Evolutionary conservation across 768 basidiomycete species (phyloP), one percentile per base, ranked within the genome.

Genomic region (Amanita jacksonii): DNA sequence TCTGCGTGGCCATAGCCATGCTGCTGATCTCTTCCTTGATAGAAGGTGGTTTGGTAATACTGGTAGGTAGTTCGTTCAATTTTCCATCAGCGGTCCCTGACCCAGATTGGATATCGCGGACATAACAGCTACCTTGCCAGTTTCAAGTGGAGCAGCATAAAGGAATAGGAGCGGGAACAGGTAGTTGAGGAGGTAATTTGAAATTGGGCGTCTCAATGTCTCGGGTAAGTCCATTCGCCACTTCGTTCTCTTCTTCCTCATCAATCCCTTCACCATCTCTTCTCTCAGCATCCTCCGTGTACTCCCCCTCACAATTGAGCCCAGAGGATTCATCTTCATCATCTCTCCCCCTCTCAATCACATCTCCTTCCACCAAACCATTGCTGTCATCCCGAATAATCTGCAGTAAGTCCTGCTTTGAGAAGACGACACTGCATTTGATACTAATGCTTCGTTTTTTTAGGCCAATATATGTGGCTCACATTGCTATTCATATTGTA

Each of bases 201-300:
- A n/a, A n/a, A n/a, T n/a, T n/a, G n/a, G 12, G 6, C 27, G 27
- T 39, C 8, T 43, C 45, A 7, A 41, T 49, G 8, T 46, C 43
- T 2, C 15, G 23, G 6, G 27, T 39, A 13, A 48, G 13, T 27
- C 20, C 33, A 12, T 38, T 22, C 30, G 37, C 36, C 23, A 43
- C 27, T 9, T 5, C 35, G 6, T 36, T n/a, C 20, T 36, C 35
- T 6, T 36, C 35, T 16, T n/a, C 35, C n/a, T 36, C 35, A 6
- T 36, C 35, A 16, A 5, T n/a, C 15, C 5, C 5, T 12, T 28
- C 27, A 28, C 27, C 12, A 6, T 12, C 27, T 9, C 20, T 22
- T 5, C n/a, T n/a, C 15, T 36, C 35, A 22, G 8, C 35, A 16
- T 36, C 35, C 8, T n/a, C 35, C 6, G 27, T n/a, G n/a, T 32